Evolutionary conservation across 2,329 filamentous ascomycete species (phyloP).

Genomic region (Beauveria sp.): DNA sequence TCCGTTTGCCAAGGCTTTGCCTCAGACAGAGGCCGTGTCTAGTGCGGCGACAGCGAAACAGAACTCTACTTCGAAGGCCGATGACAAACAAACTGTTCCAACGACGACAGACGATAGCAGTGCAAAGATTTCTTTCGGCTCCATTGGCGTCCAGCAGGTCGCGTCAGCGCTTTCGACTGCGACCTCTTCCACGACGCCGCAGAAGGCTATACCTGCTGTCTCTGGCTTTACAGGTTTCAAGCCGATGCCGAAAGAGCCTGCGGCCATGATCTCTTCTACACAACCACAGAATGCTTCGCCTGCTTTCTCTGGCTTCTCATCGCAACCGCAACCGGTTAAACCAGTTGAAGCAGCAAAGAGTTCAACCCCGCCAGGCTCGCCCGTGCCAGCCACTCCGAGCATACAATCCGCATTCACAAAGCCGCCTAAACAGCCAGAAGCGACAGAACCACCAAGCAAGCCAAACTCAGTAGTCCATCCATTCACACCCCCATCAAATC

Average conservation of each 20-base stretch:
- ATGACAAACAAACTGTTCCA: background rate
- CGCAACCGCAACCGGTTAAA: background rate
- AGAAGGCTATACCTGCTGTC: background rate
- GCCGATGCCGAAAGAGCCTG: background rate
- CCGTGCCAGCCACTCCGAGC: slow-evolving; percentile 9
- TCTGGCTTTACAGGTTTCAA: background rate
- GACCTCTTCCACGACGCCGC: background rate
- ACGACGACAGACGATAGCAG: background rate
- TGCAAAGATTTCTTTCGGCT: background rate
- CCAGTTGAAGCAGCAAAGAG: background rate
- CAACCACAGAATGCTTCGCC: background rate
- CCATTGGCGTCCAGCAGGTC: background rate
- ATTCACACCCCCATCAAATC: background rate
- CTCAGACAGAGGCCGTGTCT: background rate
- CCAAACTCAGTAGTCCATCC: background rate
- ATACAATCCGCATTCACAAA: slow-evolving; percentile 9
- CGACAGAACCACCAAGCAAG: background rate
- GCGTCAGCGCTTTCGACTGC: background rate
- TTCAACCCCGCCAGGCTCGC: slow-evolving; percentile 5
- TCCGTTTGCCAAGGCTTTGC: background rate
- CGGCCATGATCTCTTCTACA: background rate
- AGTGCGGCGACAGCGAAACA: background rate
- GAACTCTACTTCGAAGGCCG: background rate
- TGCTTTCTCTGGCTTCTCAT: background rate
- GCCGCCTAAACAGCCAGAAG: background rate